Base-by-base conservation (phyloP, 495 filamentous ascomycete genomes). In the Pseudotulostoma volvatum region DNA sequence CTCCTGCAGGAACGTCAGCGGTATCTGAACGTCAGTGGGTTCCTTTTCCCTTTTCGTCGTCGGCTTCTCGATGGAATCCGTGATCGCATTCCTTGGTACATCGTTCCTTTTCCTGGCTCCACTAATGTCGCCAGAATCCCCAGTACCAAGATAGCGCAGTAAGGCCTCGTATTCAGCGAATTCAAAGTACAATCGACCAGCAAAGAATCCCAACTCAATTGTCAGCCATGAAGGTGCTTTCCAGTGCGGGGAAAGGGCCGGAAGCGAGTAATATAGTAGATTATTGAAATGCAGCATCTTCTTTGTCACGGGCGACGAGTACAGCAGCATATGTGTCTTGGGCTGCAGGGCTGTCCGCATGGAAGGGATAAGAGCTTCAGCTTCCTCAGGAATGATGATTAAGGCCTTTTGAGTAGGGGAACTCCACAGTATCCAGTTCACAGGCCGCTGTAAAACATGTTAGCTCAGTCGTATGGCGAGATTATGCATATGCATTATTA, bases 351-450 rank as follows among this genome's bases (percentile, higher is more conserved):
- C 15, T 8, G 7, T 14, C 17, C 56, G 62, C 25, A 73, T 33
- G 0, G 59, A 31, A 2, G 59, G 53, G 15, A 77, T 56, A 0
- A 74, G 16, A 0, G 32, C 11, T 40, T 76, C 65, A 1, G 65
- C 73, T 44, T 78, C 74, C 35, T 75, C 66, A 3, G 68, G 64
- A 20, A 64, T 71, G 1, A 77, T 41, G 3, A 76, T 50, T 0
- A 78, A 34, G 0, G 61, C 71, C 0, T 54, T 62, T 8, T 58
- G 41, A 0, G 46, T 51, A 1, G 18, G 1, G 2, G 28, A 11
- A 40, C 53, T 64, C 51, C 53, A 66, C 0, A 74, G 47, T n/a
- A 73, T 45, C 67, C 64, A 74, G 11, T 68, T 57, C 1, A 70
- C 64, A 0, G 56, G 57, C 1, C 70, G 63, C 58, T 64, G 39